Conservation (phyloP, 129 eudicot genomes). For the Flaveria linearis region DNA sequence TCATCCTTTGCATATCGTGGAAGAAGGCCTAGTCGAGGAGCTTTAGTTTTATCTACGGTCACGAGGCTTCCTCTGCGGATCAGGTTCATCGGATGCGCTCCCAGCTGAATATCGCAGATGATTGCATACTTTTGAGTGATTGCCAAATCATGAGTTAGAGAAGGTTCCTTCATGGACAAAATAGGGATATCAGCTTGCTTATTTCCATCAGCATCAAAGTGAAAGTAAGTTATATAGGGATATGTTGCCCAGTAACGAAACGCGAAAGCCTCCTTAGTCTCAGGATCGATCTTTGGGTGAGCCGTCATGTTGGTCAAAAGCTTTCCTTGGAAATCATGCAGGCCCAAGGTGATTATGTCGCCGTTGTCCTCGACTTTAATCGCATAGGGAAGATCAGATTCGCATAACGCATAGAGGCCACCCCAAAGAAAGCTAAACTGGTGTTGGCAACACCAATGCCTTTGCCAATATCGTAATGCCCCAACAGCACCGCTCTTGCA, state of each 20-base stretch:
- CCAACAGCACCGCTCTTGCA: background rate
- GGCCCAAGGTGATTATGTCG: slow-evolving; percentile 23
- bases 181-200: slow-evolving; percentile 25
- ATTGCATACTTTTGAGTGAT: slow-evolving; percentile 43
- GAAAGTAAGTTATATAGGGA: slow-evolving; percentile 20
- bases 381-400: slow-evolving; percentile 35
- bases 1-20: slow-evolving; percentile 46
- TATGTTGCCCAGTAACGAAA: slow-evolving; percentile 31
- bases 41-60: slow-evolving; percentile 3
- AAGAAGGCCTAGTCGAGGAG: slow-evolving; percentile 34
- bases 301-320: slow-evolving; percentile 36
- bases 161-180: slow-evolving; percentile 33
- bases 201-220: slow-evolving; percentile 21
- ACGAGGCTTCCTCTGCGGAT: slow-evolving; percentile 28
- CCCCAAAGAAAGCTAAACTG: slow-evolving; percentile 20
- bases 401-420: slow-evolving; percentile 27
- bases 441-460: slow-evolving; percentile 38
- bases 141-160: slow-evolving; percentile 41
- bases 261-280: slow-evolving; percentile 30
- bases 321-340: slow-evolving; percentile 23
- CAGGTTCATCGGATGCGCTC: slow-evolving; percentile 31
- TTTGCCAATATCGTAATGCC: slow-evolving; percentile 17
- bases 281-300: slow-evolving; percentile 23
- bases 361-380: slow-evolving; percentile 13
- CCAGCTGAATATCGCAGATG: slow-evolving; percentile 39